Evolutionary conservation across 2,329 filamentous ascomycete genomes (phyloP), one percentile per base, ranked within the genome.

Genomic region (Shiraia sp.): DNA sequence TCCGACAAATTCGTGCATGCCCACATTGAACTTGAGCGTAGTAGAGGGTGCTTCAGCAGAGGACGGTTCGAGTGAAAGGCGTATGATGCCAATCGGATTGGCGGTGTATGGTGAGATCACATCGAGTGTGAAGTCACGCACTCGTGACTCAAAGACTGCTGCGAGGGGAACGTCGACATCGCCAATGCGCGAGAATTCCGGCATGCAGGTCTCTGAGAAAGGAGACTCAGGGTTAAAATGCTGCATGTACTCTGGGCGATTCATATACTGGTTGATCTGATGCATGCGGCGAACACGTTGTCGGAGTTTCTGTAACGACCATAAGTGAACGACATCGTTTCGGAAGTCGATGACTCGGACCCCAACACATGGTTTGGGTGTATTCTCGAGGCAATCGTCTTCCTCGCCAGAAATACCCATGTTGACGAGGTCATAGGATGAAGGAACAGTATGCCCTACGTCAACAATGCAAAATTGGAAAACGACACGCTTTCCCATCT

Each of bases 381-480:
- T 82, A 51, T 86, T 82, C 45, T 95, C 90, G 6, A 99, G 79
- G 13, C 87, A 85, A 23, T 86, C 75, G 60, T 96, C 91, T 16
- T 92, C 90, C 67, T 97, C 92, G 8, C 86, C 83, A 1, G 87
- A 86, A 29, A 96, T 84, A 14, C 90, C 92, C 60, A 95, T 96
- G 29, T 99, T 78, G 3, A 97, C 90, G 72, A 99, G 86, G 68
- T 99, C 93, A 70, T 99, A 99, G 1, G 91, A 95, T 3, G 93
- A 99, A 56, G 87, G 91, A 53, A 95, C 80, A 15, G 84, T 85
- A 61, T 99, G 91, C 1, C 93, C 93, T 49, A 87, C 76, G 59
- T 96, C 92, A 23, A 97, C 83, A 41, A 96, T 85, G 10, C 89
- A 87, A 65, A 97, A 99, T 68, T 99, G 93, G 66, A 99, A 97